phyloP scores from a whole-genome alignment of 2,329 filamentous ascomycete genomes.

The Ilyonectria mors-panacis region DNA sequence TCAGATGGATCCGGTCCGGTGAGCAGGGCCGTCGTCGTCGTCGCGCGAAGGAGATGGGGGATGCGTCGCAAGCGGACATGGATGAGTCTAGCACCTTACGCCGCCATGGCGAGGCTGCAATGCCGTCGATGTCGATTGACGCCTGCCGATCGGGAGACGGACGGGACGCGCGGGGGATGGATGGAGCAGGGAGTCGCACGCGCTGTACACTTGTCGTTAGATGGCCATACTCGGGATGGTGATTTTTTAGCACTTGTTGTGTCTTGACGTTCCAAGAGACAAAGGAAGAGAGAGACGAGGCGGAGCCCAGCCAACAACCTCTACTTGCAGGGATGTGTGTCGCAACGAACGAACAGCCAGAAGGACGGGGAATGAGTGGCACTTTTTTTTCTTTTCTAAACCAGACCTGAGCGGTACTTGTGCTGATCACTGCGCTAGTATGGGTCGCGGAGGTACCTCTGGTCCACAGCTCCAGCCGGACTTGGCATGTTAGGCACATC shows the following conservation, averaged over 20 bases:
- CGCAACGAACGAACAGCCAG: conserved; percentile 26
- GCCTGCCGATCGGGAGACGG: conserved; percentile 33
- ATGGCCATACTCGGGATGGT: conserved; percentile 29
- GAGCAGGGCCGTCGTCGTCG: conserved; percentile 33
- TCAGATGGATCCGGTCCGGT: conserved; percentile 8
- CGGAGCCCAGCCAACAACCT: conserved; percentile 29
- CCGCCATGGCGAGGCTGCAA: conserved; percentile 51
- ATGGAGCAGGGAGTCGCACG: conserved; percentile 26
- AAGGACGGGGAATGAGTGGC: conserved; percentile 13
- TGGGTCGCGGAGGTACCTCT: conserved; percentile 14
- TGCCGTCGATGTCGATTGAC: conserved; percentile 45
- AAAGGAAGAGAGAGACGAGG: conserved; percentile 29
- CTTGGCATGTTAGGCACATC: conserved; percentile 22
- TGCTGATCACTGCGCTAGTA: conserved; percentile 7
- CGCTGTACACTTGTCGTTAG: conserved; percentile 36
- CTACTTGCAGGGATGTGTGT: conserved; percentile 31
- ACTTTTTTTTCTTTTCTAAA: conserved; percentile 20
- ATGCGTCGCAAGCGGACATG: conserved; percentile 48
- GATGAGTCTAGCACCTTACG: conserved; percentile 47
- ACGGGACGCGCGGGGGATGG: conserved; percentile 23
- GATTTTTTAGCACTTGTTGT: conserved; percentile 25
- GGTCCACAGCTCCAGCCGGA: background rate
- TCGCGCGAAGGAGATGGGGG: conserved; percentile 44
- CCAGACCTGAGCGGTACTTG: conserved; percentile 18
- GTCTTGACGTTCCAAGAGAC: conserved; percentile 33